These are phyloP conservation scores for Lepiota subincarnata DNA, from an alignment of 768 basidiomycete genomes.

Conservation along the genomic window DNA sequence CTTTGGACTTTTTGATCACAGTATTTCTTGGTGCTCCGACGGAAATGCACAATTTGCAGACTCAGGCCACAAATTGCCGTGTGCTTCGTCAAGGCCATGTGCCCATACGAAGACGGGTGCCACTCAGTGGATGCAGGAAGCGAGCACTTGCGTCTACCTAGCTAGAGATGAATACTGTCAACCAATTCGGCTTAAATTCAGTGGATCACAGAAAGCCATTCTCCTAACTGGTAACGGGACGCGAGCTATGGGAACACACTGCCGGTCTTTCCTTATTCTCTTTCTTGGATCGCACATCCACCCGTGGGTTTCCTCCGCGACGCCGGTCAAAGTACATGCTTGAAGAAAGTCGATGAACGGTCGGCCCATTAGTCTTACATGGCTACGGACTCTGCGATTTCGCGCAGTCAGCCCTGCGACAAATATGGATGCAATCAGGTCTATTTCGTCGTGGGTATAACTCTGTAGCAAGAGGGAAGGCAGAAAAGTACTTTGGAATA, in stretches of 20 bases:
- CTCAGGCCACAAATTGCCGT: constrained; percentile 36
- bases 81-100: constrained; percentile 30
- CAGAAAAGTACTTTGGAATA: constrained; percentile 34
- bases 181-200: constrained; percentile 41
- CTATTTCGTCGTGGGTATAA: constrained; percentile 54
- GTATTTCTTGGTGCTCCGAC: neutral
- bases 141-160: constrained; percentile 37
- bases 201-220: neutral
- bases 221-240: neutral
- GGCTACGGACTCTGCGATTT: too few relatives aligned
- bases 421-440: constrained; percentile 55
- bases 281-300: constrained; percentile 64
- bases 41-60: constrained; percentile 3
- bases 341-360: constrained; percentile 25
- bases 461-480: constrained; percentile 39
- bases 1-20: neutral
- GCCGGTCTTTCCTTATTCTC: constrained; percentile 43
- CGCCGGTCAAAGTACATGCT: constrained; percentile 25
- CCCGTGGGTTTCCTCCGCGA: constrained; percentile 52
- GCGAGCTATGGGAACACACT: constrained; percentile 17
- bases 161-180: constrained; percentile 34
- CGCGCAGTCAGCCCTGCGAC: constrained; percentile 29
- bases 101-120: constrained; percentile 42
- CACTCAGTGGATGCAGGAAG: constrained; percentile 20
- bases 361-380: constrained; percentile 16